phyloP scores from a whole-genome alignment of 495 filamentous ascomycete species.

The Neurospora terricola region DNA sequence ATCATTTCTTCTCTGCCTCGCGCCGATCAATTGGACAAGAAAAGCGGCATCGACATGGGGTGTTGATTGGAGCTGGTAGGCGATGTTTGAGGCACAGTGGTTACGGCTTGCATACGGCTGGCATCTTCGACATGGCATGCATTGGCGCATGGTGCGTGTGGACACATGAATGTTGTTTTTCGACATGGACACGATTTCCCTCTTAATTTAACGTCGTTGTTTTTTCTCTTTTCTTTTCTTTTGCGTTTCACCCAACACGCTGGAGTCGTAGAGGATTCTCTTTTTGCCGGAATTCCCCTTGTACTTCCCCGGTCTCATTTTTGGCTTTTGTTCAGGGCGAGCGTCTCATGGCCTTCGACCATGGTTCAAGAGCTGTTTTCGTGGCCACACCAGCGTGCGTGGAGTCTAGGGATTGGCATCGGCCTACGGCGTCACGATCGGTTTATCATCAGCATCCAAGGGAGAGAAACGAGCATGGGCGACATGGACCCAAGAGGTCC shows the following conservation, averaged over 20 bases:
- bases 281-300: conserved; percentile 8
- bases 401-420: neutral
- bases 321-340: conserved; percentile 4
- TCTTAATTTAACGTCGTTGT: conserved; percentile 4
- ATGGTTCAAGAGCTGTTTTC: conserved; percentile 7
- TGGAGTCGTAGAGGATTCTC: conserved; percentile 11
- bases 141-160: conserved; percentile 13
- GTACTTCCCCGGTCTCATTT: conserved; percentile 11
- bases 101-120: conserved; percentile 6
- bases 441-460: conserved; percentile 1
- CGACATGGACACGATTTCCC: conserved; percentile 12
- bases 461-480: neutral
- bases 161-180: conserved; percentile 8
- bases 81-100: neutral
- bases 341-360: conserved; percentile 15
- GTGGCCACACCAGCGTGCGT: neutral
- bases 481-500: neutral
- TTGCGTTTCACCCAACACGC: conserved; percentile 1
- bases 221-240: conserved; percentile 7
- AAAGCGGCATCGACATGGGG: conserved; percentile 7
- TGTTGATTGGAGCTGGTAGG: conserved; percentile 7
- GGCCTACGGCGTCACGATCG: conserved; percentile 2
- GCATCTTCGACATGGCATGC: conserved; percentile 8
- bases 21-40: conserved; percentile 7
- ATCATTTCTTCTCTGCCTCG: neutral